Conservation (phyloP, 2,329 filamentous ascomycete species). For the Beauveria bassiana region DNA sequence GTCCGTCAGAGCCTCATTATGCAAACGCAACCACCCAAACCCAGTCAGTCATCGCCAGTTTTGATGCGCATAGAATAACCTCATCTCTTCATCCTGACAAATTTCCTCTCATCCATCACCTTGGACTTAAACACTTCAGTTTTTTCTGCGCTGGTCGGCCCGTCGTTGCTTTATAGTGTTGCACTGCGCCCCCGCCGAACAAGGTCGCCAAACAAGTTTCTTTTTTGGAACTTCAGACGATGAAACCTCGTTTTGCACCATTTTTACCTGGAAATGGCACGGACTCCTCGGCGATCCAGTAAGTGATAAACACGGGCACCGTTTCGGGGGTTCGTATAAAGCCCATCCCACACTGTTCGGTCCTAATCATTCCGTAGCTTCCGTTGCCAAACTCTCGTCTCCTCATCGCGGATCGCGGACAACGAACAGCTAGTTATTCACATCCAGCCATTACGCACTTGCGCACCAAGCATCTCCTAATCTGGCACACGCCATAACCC, state of each 20-base stretch:
- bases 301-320: background rate
- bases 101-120: background rate
- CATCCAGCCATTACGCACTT: background rate
- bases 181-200: constrained; percentile 1
- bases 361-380: constrained; percentile 8
- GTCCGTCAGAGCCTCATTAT: constrained; percentile 2
- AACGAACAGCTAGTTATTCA: background rate
- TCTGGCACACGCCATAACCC: constrained; percentile 1
- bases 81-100: background rate
- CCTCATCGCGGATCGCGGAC: constrained; percentile 6
- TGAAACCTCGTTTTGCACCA: background rate
- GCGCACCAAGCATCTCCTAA: background rate
- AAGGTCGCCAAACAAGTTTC: constrained; percentile 4
- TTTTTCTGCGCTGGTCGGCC: background rate
- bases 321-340: background rate
- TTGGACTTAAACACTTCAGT: background rate
- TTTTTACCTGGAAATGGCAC: background rate
- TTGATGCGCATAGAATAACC: background rate
- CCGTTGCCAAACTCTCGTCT: background rate
- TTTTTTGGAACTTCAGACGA: background rate
- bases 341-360: background rate
- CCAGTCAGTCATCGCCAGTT: background rate
- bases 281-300: background rate
- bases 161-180: constrained; percentile 4
- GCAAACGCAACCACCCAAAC: constrained; percentile 2